A percentile compares a stretch with the other conserved stretches of the same genome.
Conservation (phyloP, 2,329 filamentous ascomycete genomes). For the Alternaria gaisen region DNA sequence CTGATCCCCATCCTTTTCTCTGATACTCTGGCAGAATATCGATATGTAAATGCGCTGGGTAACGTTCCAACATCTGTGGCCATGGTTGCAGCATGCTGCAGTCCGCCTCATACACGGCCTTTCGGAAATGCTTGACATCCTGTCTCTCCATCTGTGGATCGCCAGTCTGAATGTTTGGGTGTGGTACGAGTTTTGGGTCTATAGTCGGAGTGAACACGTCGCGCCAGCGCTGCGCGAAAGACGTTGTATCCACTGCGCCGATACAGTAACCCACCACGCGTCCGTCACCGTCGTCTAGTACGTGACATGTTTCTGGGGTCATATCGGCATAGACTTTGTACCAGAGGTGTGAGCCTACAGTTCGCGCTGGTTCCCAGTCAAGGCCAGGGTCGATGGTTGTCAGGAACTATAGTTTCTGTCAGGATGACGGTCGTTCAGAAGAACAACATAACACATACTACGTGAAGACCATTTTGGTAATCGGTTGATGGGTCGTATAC, state of each 20-base stretch:
- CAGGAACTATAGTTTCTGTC: slow-evolving; percentile 29
- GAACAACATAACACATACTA: slow-evolving; percentile 17
- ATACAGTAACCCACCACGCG: slow-evolving; percentile 51
- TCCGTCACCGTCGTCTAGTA: slow-evolving; percentile 47
- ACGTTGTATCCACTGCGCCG: slow-evolving; percentile 40
- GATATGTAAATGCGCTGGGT: slow-evolving; percentile 52
- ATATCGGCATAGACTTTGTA: slow-evolving; percentile 46
- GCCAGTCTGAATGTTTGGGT: slow-evolving; percentile 9
- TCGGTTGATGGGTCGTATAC: slow-evolving; percentile 27
- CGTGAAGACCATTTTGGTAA: slow-evolving; percentile 26
- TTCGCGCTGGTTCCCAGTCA: slow-evolving; percentile 39
- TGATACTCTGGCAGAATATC: slow-evolving; percentile 48
- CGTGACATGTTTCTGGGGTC: slow-evolving; percentile 43
- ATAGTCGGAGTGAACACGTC: slow-evolving; percentile 37
- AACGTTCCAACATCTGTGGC: slow-evolving; percentile 32
- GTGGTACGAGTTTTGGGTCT: slow-evolving; percentile 28
- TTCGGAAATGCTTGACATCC: slow-evolving; percentile 25
- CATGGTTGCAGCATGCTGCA: slow-evolving; percentile 36
- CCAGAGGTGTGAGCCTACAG: slow-evolving; percentile 44
- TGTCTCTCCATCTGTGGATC: slow-evolving; percentile 31
- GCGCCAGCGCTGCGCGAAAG: slow-evolving; percentile 41
- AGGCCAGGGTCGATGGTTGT: slow-evolving; percentile 34
- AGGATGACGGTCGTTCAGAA: not conserved
- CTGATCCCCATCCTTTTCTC: slow-evolving; percentile 42
- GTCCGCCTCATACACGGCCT: slow-evolving; percentile 29